Base-by-base conservation (phyloP, 2,329 filamentous ascomycete genomes). In the Teratosphaeria nubilosa region DNA sequence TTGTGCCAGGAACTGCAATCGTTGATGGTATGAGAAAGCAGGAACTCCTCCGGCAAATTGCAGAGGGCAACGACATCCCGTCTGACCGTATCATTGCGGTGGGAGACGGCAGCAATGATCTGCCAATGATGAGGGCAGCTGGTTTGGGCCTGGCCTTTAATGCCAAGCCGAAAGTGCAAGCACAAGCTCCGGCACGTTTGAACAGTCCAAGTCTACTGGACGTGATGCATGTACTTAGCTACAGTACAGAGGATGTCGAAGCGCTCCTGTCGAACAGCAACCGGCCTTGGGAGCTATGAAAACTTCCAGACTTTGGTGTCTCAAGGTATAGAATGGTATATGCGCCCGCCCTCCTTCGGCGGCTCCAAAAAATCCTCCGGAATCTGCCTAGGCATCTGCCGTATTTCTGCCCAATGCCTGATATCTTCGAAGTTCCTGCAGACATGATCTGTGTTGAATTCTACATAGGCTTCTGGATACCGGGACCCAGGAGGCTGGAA, bases 121-220 rank as follows among this genome's bases (percentile, higher is more conserved):
- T 94, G 63, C 77, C 86, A 59, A 94, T 94, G 89, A 84, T 94
- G 79, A 80, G 78, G 9, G 81, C 82, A 53, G 88, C 89, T 0
- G 88, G 87, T 0, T 73, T 92, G 41, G 90, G 89, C 22, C 85
- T 94, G 2, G 89, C 89, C 1, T 91, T 90, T 80, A 89, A 91
- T 68, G 90, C 89, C 10, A 94, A 94, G 77, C 87, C 88, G 1
- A 80, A 84, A 59, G 89, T 94, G 58, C 90, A 94, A 75, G 82
- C 86, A 77, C 83, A 88, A 71, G 89, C 89, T 1, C 83, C 85
- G 30, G 84, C 85, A 14, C 79, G 87, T 50, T 72, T 94, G 60
- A 94, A 94, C 68, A 82, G 84, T 24, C 79, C 83, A 60, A 88
- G 80, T 62, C 73, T 94, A 70, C 71, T 86, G 65, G 88, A 92